Conservation (phyloP, 257 asterid genomes). For the Leonotis leonurus region DNA sequence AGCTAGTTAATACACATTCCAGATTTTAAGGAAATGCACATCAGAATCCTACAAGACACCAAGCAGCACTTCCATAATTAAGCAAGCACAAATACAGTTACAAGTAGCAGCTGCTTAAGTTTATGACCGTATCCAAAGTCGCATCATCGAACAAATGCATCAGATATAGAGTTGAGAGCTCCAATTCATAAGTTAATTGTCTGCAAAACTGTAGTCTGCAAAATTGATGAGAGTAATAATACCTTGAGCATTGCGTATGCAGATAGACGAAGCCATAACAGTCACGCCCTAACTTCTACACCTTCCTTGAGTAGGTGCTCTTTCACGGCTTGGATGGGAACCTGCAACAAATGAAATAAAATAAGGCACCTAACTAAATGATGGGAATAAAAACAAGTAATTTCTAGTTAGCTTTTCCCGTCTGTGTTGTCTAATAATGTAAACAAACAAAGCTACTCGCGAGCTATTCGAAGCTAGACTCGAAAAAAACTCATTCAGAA, state of each 20-base stretch:
- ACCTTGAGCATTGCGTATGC: not conserved
- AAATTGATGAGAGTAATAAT: not conserved
- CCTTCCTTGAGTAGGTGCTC: slow-evolving; percentile 17
- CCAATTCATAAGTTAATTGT: not conserved
- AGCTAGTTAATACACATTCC: not conserved
- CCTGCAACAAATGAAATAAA: slow-evolving; percentile 15
- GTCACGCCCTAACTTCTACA: slow-evolving; percentile 18
- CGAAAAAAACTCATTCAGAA: too few relatives aligned
- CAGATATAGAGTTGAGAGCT: not conserved
- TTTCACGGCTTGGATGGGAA: slow-evolving; percentile 24
- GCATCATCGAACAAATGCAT: not conserved
- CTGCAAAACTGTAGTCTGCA: not conserved
- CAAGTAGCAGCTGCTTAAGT: not conserved
- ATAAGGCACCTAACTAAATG: not conserved
- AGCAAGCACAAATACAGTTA: not conserved
- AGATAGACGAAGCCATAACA: not conserved
- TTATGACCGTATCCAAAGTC: not conserved
- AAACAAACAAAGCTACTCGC: too few relatives aligned
- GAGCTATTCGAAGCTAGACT: too few relatives aligned
- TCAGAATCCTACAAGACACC: not conserved
- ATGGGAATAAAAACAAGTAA: not conserved
- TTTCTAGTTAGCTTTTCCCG: not conserved
- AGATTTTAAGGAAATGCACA: not conserved
- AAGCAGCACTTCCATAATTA: not conserved
- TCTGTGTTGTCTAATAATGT: too few relatives aligned